phyloP scores from a whole-genome alignment of 2,329 filamentous ascomycete species.

The Keithomyces neogunnii region DNA sequence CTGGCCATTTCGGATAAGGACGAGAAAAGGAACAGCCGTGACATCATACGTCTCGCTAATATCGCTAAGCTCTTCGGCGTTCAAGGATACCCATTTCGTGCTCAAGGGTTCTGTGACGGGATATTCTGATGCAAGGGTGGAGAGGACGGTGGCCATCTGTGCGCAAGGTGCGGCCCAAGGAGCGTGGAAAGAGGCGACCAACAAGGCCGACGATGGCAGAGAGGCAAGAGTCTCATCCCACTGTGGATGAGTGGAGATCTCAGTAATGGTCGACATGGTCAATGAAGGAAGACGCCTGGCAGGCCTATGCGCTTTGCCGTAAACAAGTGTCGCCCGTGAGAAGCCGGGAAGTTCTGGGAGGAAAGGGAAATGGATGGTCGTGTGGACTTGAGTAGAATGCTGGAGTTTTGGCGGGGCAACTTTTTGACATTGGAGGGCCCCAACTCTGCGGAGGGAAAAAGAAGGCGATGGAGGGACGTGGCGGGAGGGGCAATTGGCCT shows the following conservation, averaged over 20 bases:
- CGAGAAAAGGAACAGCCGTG: constrained; percentile 85
- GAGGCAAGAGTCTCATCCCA: constrained; percentile 63
- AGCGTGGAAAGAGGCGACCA: constrained; percentile 90
- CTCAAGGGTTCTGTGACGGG: constrained; percentile 55
- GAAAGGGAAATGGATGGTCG: background rate
- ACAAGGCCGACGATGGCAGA: constrained; percentile 60
- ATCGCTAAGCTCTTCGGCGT: constrained; percentile 90
- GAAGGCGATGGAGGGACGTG: background rate
- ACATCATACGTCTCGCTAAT: constrained; percentile 91
- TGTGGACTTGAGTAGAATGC: background rate
- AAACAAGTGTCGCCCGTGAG: background rate
- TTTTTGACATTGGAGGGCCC: constrained; percentile 6
- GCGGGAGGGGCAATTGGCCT: constrained; percentile 1
- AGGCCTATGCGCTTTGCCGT: background rate
- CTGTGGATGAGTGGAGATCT: constrained; percentile 64
- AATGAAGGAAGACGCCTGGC: background rate
- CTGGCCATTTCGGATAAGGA: constrained; percentile 67
- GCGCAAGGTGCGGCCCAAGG: constrained; percentile 95
- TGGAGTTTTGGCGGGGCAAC: constrained; percentile 10
- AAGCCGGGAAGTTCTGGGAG: no score
- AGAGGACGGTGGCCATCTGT: constrained; percentile 84
- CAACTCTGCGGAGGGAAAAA: constrained; percentile 3
- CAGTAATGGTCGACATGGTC: constrained; percentile 66
- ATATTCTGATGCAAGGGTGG: constrained; percentile 80
- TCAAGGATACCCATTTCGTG: constrained; percentile 80